Conservation (phyloP, 352 stramenopile species). For the Peronosclerospora sorghi region DNA sequence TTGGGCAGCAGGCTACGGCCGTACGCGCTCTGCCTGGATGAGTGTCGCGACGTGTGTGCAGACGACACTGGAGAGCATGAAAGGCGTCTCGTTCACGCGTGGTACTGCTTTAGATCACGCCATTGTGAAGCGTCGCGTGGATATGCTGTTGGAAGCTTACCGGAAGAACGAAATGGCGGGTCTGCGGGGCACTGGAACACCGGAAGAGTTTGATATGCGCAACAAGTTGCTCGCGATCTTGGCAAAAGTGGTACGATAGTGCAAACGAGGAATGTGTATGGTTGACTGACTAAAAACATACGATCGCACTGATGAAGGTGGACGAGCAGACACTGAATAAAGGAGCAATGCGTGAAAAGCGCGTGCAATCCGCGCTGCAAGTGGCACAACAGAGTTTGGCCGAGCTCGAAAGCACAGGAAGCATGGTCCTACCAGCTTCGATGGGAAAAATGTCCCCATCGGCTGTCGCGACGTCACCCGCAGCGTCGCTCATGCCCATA, state of each 20-base stretch:
- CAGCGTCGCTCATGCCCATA: slow-evolving; percentile 16
- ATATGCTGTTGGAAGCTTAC: slow-evolving; percentile 28
- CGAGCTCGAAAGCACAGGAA: slow-evolving; percentile 11
- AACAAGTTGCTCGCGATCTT: slow-evolving; percentile 30
- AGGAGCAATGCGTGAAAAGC: slow-evolving; percentile 23
- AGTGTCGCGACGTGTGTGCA: slow-evolving; percentile 21
- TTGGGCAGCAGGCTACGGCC: slow-evolving; percentile 30
- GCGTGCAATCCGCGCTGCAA: slow-evolving; percentile 20
- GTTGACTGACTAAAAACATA: no score
- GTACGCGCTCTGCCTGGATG: slow-evolving; percentile 31
- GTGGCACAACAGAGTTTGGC: slow-evolving; percentile 14
- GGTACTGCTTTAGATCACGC: slow-evolving; percentile 21
- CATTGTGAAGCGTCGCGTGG: slow-evolving; percentile 28
- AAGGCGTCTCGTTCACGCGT: slow-evolving; percentile 12
- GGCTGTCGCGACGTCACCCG: background rate
- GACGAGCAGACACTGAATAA: slow-evolving; percentile 29
- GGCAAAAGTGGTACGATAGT: slow-evolving; percentile 13
- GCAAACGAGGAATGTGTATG: no score
- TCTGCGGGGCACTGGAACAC: slow-evolving; percentile 19
- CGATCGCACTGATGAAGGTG: no score
- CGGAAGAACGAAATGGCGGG: slow-evolving; percentile 28
- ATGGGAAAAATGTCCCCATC: slow-evolving; percentile 3
- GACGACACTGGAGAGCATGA: slow-evolving; percentile 13
- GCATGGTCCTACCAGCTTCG: slow-evolving; percentile 1
- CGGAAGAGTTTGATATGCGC: slow-evolving; percentile 27